phyloP scores from a whole-genome alignment of 768 basidiomycete species.

The Auricularia auricula-judae region DNA sequence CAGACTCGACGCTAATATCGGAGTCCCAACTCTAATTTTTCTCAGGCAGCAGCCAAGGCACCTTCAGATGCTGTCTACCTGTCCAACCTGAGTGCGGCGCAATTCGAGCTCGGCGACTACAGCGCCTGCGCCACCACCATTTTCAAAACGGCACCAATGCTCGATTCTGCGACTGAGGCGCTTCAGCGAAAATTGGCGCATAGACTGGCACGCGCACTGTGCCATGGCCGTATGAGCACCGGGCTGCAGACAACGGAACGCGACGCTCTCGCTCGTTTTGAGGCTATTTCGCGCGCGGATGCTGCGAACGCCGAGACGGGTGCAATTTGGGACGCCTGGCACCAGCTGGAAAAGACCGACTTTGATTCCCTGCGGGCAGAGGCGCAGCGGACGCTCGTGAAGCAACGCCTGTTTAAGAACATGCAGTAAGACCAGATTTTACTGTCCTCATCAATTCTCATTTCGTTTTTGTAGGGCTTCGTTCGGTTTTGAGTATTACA shows the following conservation, averaged over 20 bases:
- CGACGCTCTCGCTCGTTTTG: not conserved
- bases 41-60: constrained; percentile 16
- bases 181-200: not conserved
- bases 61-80: constrained; percentile 15
- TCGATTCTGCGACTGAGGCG: not conserved
- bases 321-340: not conserved
- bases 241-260: not conserved
- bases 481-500: not conserved
- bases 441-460: not conserved
- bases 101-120: constrained; percentile 20
- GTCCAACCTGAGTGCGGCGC: constrained; percentile 20
- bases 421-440: not conserved
- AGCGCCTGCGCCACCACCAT: constrained; percentile 1
- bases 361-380: not conserved
- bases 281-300: constrained; percentile 13
- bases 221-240: not conserved
- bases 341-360: not conserved
- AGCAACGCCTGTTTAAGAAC: not conserved
- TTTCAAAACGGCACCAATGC: not conserved
- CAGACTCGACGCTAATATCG: not conserved
- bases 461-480: not conserved
- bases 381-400: not conserved
- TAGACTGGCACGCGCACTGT: not conserved
- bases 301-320: constrained; percentile 7
- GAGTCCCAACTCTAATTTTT: not conserved